These are phyloP conservation scores for Skeletonema menzelii DNA, from an alignment of 108 stramenopile genomes.

Conservation along the genomic window DNA sequence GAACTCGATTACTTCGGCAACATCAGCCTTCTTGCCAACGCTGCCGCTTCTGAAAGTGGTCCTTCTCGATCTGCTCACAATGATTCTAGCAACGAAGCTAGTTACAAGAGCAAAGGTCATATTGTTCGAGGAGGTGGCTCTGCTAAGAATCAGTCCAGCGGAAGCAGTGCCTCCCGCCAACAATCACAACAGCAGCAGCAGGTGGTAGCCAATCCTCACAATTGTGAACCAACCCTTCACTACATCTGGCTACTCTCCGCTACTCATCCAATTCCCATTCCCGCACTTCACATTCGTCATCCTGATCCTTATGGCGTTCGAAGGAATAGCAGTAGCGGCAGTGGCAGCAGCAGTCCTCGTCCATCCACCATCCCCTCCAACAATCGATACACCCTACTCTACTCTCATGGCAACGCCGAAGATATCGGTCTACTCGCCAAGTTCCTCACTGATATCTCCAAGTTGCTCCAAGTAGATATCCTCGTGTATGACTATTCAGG, in stretches of 20 bases:
- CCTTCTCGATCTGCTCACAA: not conserved
- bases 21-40: not conserved
- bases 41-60: too few relatives aligned
- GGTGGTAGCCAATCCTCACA: not conserved
- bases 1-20: slow-evolving; percentile 13
- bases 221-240: not conserved
- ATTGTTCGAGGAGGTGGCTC: not conserved
- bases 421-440: slow-evolving; percentile 52
- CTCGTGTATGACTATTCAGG: slow-evolving; percentile 86
- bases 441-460: slow-evolving; percentile 47
- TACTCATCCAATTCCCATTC: slow-evolving; percentile 1
- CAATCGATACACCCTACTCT: slow-evolving; percentile 39
- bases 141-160: not conserved
- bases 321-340: not conserved
- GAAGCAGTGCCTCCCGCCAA: not conserved
- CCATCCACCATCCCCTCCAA: not conserved
- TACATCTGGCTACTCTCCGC: slow-evolving; percentile 10
- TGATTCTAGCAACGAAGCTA: not conserved
- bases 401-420: slow-evolving; percentile 66
- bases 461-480: slow-evolving; percentile 69
- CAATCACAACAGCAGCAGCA: not conserved
- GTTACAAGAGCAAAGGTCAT: not conserved
- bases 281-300: slow-evolving; percentile 24
- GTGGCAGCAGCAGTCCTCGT: not conserved
- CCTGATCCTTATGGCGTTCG: too few relatives aligned